phyloP scores from a whole-genome alignment of 768 basidiomycete genomes.

The Termitomyces bulborhizus region DNA sequence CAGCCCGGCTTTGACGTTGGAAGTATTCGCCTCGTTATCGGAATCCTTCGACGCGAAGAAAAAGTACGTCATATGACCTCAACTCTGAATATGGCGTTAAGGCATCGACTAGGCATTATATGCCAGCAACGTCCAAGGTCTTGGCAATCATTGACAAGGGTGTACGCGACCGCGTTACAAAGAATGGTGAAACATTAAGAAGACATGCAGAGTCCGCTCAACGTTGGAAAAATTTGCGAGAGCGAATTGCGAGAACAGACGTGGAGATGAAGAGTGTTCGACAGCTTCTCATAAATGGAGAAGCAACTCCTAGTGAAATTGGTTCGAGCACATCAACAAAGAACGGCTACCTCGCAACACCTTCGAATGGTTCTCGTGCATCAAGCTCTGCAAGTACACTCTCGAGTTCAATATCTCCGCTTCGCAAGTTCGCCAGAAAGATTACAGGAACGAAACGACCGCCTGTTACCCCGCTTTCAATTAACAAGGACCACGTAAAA shows the following conservation, averaged over 20 bases:
- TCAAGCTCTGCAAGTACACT: conserved; percentile 49
- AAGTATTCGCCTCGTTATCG: conserved; percentile 59
- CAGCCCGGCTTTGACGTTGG: conserved; percentile 46
- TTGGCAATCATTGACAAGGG: conserved; percentile 93
- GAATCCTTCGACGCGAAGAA: conserved; percentile 86
- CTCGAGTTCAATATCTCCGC: conserved; percentile 75
- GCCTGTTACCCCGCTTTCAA: conserved; percentile 41
- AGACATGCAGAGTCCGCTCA: conserved; percentile 85
- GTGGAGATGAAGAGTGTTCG: conserved; percentile 73
- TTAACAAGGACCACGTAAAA: conserved; percentile 32
- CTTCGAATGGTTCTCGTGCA: conserved; percentile 43
- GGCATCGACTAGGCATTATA: conserved; percentile 65
- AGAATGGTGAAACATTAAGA: conserved; percentile 92
- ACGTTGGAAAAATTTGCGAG: conserved; percentile 75
- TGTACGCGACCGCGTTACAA: conserved; percentile 87
- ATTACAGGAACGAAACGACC: conserved; percentile 42
- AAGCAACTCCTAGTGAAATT: conserved; percentile 52
- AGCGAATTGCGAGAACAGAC: conserved; percentile 77
- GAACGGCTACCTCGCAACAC: conserved; percentile 62
- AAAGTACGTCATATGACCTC: conserved; percentile 41
- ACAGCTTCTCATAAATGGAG: conserved; percentile 47
- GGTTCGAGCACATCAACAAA: conserved; percentile 59
- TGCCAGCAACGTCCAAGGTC: conserved; percentile 90
- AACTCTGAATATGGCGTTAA: background rate
- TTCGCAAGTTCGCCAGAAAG: conserved; percentile 71